Evolutionary conservation across 1,284 basidiomycete genomes (phyloP).

Genomic region (Kalmanozyma brasiliensis): DNA sequence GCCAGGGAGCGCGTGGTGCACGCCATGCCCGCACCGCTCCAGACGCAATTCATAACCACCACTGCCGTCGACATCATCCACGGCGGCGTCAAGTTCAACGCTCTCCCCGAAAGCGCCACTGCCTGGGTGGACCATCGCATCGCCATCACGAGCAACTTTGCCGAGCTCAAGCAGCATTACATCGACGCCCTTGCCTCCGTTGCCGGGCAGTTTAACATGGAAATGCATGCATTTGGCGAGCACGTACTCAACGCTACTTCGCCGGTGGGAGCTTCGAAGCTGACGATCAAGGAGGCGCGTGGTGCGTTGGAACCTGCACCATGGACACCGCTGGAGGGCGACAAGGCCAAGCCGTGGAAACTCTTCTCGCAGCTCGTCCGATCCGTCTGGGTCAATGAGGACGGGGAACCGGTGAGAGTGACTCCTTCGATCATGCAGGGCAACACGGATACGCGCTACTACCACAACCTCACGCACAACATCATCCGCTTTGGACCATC

Average conservation of each 20-base stretch:
- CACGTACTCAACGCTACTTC: conserved; percentile 15
- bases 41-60: conserved; percentile 74
- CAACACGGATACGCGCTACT: conserved; percentile 70
- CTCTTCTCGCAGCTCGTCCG: conserved; percentile 73
- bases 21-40: conserved; percentile 46
- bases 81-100: conserved; percentile 78
- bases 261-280: conserved; percentile 16
- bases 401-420: conserved; percentile 69
- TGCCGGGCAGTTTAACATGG: conserved; percentile 70
- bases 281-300: conserved; percentile 70
- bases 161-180: conserved; percentile 71
- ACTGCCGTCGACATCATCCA: conserved; percentile 77
- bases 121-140: conserved; percentile 76
- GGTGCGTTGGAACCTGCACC: conserved; percentile 74
- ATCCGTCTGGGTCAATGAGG: conserved; percentile 69
- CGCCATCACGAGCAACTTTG: conserved; percentile 72
- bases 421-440: conserved; percentile 73
- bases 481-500: conserved; percentile 73
- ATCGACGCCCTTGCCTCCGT: conserved; percentile 70
- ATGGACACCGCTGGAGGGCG: conserved; percentile 70
- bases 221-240: conserved; percentile 68
- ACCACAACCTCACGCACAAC: conserved; percentile 71
- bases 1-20: conserved; percentile 25
- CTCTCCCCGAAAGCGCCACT: conserved; percentile 73
- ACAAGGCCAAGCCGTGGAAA: conserved; percentile 70